Conservation (phyloP, 2,329 filamentous ascomycete species). For the Fusarium nodosum region DNA sequence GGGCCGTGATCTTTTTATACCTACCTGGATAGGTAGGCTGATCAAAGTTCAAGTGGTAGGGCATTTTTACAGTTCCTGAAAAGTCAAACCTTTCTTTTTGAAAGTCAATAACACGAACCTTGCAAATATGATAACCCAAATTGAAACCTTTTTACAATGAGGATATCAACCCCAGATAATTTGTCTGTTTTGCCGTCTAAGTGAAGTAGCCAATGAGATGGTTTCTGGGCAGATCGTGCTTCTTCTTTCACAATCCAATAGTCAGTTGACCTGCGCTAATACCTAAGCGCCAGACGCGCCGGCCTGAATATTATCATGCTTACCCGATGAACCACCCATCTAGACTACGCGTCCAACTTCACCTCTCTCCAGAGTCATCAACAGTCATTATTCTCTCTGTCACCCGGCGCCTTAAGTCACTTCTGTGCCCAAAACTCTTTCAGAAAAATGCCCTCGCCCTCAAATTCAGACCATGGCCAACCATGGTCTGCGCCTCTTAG, state of each 20-base stretch:
- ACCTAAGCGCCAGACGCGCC: background rate
- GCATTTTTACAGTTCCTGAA: background rate
- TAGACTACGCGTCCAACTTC: background rate
- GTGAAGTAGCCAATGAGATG: background rate
- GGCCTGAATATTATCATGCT: background rate
- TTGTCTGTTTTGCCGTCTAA: background rate
- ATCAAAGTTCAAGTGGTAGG: background rate
- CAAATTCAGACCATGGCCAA: background rate
- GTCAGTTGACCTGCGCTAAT: background rate
- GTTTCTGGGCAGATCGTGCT: background rate
- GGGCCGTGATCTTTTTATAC: background rate
- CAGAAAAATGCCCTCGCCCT: background rate
- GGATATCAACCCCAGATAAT: background rate
- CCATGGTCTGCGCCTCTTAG: background rate
- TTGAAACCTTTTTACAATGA: background rate
- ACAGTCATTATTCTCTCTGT: background rate
- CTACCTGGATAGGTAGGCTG: background rate
- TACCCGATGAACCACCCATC: background rate
- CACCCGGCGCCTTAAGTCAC: fast-evolving
- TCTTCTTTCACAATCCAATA: background rate
- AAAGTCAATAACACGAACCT: background rate
- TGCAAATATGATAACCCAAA: background rate
- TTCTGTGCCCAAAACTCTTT: background rate
- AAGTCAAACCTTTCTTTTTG: background rate
- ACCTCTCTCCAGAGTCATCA: background rate